Percentiles rank a stretch among this genome's conserved stretches.
Conservation (phyloP, 176 grass and related monocot species). For the Melocanna baccifera region DNA sequence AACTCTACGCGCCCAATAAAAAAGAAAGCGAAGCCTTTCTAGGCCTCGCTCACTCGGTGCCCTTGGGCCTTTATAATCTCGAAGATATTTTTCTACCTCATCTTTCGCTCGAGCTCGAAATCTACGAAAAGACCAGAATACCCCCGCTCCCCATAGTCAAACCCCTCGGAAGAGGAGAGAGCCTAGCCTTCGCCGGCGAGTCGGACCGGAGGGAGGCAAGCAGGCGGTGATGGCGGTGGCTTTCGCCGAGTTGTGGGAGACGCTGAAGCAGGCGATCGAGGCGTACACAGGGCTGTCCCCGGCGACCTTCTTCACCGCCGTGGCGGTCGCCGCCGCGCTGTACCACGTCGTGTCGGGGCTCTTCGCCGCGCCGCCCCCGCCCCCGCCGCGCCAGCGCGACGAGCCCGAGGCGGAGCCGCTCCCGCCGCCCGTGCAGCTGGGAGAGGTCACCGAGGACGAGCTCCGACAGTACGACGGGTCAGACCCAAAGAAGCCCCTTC, state of each 20-base stretch:
- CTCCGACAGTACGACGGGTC: constrained; percentile 63
- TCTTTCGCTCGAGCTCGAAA: background rate
- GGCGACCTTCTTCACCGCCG: constrained; percentile 73
- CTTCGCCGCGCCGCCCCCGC: constrained; percentile 39
- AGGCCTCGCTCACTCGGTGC: background rate
- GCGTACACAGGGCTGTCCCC: constrained; percentile 84
- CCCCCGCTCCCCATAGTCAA: constrained; percentile 11
- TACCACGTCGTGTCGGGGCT: constrained; percentile 73
- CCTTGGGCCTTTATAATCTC: constrained; percentile 12
- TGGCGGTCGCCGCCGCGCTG: constrained; percentile 66
- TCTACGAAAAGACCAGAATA: background rate
- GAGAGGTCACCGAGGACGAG: constrained; percentile 74
- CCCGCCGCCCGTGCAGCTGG: constrained; percentile 71
- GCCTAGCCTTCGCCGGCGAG: background rate
- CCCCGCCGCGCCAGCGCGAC: constrained; percentile 20
- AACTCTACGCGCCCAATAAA: too few species aligned
- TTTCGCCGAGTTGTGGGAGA: constrained; percentile 68
- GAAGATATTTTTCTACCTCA: constrained; percentile 26
- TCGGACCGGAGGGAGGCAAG: background rate
- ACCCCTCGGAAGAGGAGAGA: background rate
- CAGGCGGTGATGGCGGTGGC: background rate
- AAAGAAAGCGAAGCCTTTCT: background rate
- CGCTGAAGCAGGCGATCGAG: constrained; percentile 68
- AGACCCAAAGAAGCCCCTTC: constrained; percentile 59
- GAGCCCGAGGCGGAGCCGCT: constrained; percentile 74